Base-by-base conservation (phyloP, 495 filamentous ascomycete species). In the Tuber umbilicatum region DNA sequence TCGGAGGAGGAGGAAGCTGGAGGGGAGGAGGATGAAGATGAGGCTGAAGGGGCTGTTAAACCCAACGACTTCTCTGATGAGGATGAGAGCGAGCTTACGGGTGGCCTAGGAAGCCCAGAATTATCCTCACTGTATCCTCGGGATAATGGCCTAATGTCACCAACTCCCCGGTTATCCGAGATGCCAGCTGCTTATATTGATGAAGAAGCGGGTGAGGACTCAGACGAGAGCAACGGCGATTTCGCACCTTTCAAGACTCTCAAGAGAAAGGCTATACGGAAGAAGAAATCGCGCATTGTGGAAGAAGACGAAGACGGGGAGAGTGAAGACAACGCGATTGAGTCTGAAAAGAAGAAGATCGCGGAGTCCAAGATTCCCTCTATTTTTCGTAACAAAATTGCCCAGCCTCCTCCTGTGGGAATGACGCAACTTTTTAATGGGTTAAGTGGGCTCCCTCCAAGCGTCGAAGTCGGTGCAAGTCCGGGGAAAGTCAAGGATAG, bases 261-360 rank as follows among this genome's bases (percentile, higher is more conserved):
- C 5, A 72, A 80, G 31, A 73, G 84, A 64, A 84, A 84, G 74
- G 50, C 68, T 17, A 60, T 73, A 64, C 70, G 16, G 16, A 76
- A 70, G 64, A 87, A 87, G 73, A 83, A 85, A 31, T 78, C 82
- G 43, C 84, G 85, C 40, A 79, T 89, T 19, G 82, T 88, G 64
- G 88, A 85, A 23, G 87, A 89, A 41, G 90, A 92, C 37, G 85
- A 87, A 71, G 94, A 93, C 86, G 90, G 90, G 23, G 82, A 93
- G 38, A 91, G 93, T 78, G 90, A 90, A 42, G 85, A 89, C 70
- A 87, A 88, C 45, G 86, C 87, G 76, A 73, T 72, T 39, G 39
- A 74, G 35, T 82, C 90, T 19, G 89, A 88, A 69, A 86, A 88
- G 39, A 70, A 72, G 17, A 64, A 71, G 21, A 76, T 47, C 1